Evolutionary conservation across 371 early-diverging fungal species (phyloP), one percentile per base, ranked within the genome.

Genomic region (Zancudomyces culisetae): DNA sequence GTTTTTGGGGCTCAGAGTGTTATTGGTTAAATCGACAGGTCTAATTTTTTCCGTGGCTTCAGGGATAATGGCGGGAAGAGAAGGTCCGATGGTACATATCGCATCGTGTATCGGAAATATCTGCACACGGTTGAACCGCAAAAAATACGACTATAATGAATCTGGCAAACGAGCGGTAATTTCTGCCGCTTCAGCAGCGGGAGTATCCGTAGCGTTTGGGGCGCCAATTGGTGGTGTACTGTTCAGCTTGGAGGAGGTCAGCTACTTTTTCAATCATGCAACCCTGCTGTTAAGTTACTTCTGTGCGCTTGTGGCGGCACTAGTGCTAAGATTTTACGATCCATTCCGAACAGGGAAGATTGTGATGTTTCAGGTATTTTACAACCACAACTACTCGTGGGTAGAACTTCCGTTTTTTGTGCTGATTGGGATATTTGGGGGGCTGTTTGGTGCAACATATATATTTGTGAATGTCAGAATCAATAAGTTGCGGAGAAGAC

Each of bases 151-250:
- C 49, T 73, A 57, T 45, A 63, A 65, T 55, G 58, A 71, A 73
- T 85, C 83, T 6, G 84, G 83, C 57, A 83, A 83, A 58, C 76
- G 94, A 43, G 91, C 93, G 62, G 87, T 94, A 21, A 65, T 94
- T 29, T 87, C 90, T 3, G 93, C 93, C 1, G 81, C 93, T 0
- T 76, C 85, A 27, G 94, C 96, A 0, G 92, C 98, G 0, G 98
- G 98, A 40, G 87, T 94, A 13, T 81, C 88, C 18, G 89, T 90
- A 24, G 87, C 85, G 22, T 97, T 97, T 70, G 98, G 94, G 8
- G 84, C 93, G 0, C 98, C 98, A 0, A 85, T 91, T 45, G 94
- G 96, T 20, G 98, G 98, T 19, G 93, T 97, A 2, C 61, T 97
- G 23, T 94, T 94, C 66, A 81, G 87, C n/a, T 72, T 95, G 13